Conservation (phyloP, 1,284 basidiomycete genomes). For the Pseudozyma hubeiensis region DNA sequence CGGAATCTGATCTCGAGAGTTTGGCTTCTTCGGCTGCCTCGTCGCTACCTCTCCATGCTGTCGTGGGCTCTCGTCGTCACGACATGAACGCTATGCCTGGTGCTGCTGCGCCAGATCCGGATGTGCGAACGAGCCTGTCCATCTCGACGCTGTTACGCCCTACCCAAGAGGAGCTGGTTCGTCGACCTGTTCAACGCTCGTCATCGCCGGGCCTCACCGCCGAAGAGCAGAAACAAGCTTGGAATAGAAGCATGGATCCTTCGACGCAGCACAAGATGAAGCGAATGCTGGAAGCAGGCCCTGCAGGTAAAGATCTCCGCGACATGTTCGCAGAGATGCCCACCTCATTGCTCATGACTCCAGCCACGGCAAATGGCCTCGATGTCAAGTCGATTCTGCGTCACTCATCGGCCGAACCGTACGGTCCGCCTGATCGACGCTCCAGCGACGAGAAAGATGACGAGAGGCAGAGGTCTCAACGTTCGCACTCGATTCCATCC, state of each 20-base stretch:
- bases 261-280: constrained; percentile 38
- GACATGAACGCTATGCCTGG: constrained; percentile 36
- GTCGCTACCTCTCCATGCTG: constrained; percentile 12
- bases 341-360: constrained; percentile 43
- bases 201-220: constrained; percentile 15
- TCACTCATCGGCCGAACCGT: constrained; percentile 14
- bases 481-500: constrained; percentile 14
- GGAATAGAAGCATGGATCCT: constrained; percentile 36
- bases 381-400: constrained; percentile 29
- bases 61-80: constrained; percentile 3
- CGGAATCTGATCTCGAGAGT: constrained; percentile 26
- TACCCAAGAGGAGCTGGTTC: constrained; percentile 8
- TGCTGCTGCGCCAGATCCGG: constrained; percentile 25
- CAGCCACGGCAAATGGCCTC: constrained; percentile 31
- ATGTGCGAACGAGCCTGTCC: constrained; percentile 34
- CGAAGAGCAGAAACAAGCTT: constrained; percentile 31
- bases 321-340: constrained; percentile 49
- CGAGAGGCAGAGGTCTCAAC: neutral
- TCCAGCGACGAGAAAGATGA: neutral
- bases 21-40: constrained; percentile 23
- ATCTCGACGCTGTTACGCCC: constrained; percentile 34
- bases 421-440: constrained; percentile 1
- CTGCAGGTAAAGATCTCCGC: constrained; percentile 29
- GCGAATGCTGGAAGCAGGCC: constrained; percentile 43
- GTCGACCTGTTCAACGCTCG: constrained; percentile 10